Base-by-base conservation (phyloP, 2,329 filamentous ascomycete genomes). In the Ambrosiella beaveri region DNA sequence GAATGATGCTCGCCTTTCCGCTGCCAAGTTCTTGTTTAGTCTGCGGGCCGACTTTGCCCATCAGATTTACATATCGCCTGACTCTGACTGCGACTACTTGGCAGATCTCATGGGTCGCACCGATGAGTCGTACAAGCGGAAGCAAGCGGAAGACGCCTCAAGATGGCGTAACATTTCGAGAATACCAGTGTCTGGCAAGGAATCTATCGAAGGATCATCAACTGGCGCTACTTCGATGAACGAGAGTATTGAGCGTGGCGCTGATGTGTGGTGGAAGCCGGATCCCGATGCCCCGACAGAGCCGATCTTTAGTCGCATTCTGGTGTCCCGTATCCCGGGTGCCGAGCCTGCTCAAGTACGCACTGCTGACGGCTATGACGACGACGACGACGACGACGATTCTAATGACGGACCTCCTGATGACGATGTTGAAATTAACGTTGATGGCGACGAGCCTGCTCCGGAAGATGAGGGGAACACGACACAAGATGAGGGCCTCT, bases 21-120 rank as follows among this genome's bases (percentile, higher is more conserved):
- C 84, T 1, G 80, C 90, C 74, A 88, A 87, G 65, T 71, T 91
- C 49, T 73, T 96, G 1, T 91, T 94, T 66, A 81, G 90, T 49
- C 72, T 96, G 37, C 80, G 90, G 60, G 88, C 88, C 19, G 88
- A 95, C 68, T 88, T 85, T 67, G 81, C 85, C 8, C 81, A 90
- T 63, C 79, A 83, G 50, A 77, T 96, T 3, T 88, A 85, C 59
- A 73, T 95, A 57, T 81, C 81, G 7, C 71, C 79, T 39, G 78
- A 80, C 37, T 80, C 84, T 1, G 88, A 95, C 66, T 85, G 82
- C 36, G 80, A 84, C 62, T 81, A 80, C 57, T 73, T 95, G 27
- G 87, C 89, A 36, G 77, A 81, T 13, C 77, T 84, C 6, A 72
- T 95, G 8, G 84, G 81, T 63, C 82, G 88, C 41, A 82, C 78